Base-by-base conservation (phyloP, 2,329 filamentous ascomycete genomes). In the Pyrenophora teres region DNA sequence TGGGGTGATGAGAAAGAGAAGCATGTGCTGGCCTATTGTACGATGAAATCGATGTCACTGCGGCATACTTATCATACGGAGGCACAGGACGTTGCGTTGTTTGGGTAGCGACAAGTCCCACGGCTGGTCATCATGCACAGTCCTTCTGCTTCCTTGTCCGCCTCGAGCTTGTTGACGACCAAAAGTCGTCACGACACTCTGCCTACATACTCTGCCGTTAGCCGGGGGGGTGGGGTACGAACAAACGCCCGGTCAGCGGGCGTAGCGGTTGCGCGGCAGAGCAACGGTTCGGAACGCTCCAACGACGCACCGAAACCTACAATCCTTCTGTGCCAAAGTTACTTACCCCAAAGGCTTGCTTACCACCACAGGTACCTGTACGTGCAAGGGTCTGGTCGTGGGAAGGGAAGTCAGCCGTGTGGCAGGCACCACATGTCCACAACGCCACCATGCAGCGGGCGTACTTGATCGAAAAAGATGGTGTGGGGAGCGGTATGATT, bases 231-330 rank as follows among this genome's bases (percentile, higher is more conserved):
- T 15, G 37, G 49, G 45, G 46, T 37, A 51, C 37, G 49, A 40
- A 16, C 42, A 45, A 21, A 25, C 30, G 36, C 47, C 41, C 41
- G 27, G 36, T 50, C 41, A 16, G 43, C 30, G 48, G 36, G 36
- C 30, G 41, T 30, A 30, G 27, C 27, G 21, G 41, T 46, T 46
- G 30, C 18, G 32, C 41, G 48, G 41, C 46, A 40, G 35, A 40
- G 35, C 37, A 36, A 50, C 49, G 43, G 49, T 41, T 46, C 49
- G 49, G 49, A 51, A 51, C 49, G 49, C 27, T 41, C 48, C 21
- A 51, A 51, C 48, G 38, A 45, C 44, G 31, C 42, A 40, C 47
- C 27, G 40, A 38, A 46, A 51, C 36, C 21, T 38, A 33, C 40
- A 37, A 45, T 30, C 32, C 42, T 10, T 25, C 18, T 33, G 25